A percentile compares a stretch with the other conserved stretches of the same genome.
Evolutionary conservation across 768 basidiomycete genomes (phyloP).

Genomic region (Glaciozyma martinii): DNA sequence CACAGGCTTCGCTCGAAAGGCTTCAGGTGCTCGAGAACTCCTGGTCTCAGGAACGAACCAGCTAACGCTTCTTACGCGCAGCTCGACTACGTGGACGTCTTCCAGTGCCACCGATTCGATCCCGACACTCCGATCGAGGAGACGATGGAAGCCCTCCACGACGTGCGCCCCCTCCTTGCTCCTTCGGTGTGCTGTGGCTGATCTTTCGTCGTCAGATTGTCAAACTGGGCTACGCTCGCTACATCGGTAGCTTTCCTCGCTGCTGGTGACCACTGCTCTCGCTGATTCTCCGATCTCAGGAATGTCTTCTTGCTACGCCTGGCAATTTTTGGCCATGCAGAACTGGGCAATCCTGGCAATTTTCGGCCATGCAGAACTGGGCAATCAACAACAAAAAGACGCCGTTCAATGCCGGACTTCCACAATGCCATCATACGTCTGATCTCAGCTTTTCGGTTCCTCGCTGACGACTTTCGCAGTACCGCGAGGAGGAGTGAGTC

Average conservation of each 20-base stretch:
- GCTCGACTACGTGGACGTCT: slow-evolving; percentile 54
- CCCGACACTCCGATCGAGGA: slow-evolving; percentile 50
- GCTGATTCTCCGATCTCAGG: slow-evolving; percentile 10
- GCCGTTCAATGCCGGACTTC: slow-evolving; percentile 21
- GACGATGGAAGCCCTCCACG: slow-evolving; percentile 3
- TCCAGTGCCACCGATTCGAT: slow-evolving; percentile 55
- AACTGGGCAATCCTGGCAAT: slow-evolving; percentile 30
- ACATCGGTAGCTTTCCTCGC: slow-evolving; percentile 35
- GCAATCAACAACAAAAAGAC: not conserved
- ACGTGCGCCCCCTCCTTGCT: not conserved
- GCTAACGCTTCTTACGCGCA: not conserved
- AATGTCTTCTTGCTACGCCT: slow-evolving; percentile 43
- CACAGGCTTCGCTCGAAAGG: slow-evolving; percentile 52
- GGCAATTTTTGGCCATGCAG: slow-evolving; percentile 33
- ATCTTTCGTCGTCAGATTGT: slow-evolving; percentile 31
- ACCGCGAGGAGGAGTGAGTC: slow-evolving; percentile 31
- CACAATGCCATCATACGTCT: slow-evolving; percentile 12
- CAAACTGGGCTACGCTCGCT: slow-evolving; percentile 40
- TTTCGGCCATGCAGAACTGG: slow-evolving; percentile 21
- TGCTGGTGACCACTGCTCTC: too few relatives aligned
- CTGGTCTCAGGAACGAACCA: too few relatives aligned
- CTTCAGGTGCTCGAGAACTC: not conserved
- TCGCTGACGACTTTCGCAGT: not conserved
- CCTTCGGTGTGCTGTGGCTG: not conserved
- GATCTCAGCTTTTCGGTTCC: too few relatives aligned